Evolutionary conservation across 169 alveolate species (phyloP).

Genomic region (Cryptosporidium ryanae): DNA sequence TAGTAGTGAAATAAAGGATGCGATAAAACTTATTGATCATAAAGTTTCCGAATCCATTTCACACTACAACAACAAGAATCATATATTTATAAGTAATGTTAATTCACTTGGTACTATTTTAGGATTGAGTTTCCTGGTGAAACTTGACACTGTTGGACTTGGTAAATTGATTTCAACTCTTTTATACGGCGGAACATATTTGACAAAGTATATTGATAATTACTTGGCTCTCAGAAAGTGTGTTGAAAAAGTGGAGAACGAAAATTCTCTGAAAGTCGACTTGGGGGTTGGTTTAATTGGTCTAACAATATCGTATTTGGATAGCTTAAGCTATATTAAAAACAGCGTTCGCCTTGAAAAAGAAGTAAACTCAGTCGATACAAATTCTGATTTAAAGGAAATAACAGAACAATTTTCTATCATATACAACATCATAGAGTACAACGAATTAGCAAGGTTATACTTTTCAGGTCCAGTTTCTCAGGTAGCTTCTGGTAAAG

Average conservation of each 20-base stretch:
- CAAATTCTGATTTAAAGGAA: neutral
- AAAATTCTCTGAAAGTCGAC: neutral
- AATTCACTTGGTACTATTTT: neutral
- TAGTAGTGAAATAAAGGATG: neutral
- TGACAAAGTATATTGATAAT: neutral
- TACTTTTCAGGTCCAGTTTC: constrained; percentile 24
- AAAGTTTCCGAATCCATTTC: neutral
- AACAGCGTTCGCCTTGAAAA: neutral
- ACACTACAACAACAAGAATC: neutral
- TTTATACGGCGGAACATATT: neutral
- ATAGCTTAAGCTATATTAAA: neutral
- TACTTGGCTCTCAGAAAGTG: constrained; percentile 30
- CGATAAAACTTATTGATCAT: constrained; percentile 9
- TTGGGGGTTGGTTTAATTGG: neutral
- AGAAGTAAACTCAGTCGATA: neutral
- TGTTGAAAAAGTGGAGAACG: neutral
- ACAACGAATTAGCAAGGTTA: neutral
- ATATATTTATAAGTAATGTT: neutral
- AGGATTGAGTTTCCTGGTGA: neutral
- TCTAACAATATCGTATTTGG: neutral
- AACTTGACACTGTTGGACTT: neutral
- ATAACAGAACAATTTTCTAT: neutral
- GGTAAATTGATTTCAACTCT: neutral
- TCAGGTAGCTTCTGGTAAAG: constrained; percentile 3
- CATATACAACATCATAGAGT: neutral